Evolutionary conservation across 306 rosid species (phyloP), one percentile per base, ranked within the genome.

Genomic region (Nissolia schottii): DNA sequence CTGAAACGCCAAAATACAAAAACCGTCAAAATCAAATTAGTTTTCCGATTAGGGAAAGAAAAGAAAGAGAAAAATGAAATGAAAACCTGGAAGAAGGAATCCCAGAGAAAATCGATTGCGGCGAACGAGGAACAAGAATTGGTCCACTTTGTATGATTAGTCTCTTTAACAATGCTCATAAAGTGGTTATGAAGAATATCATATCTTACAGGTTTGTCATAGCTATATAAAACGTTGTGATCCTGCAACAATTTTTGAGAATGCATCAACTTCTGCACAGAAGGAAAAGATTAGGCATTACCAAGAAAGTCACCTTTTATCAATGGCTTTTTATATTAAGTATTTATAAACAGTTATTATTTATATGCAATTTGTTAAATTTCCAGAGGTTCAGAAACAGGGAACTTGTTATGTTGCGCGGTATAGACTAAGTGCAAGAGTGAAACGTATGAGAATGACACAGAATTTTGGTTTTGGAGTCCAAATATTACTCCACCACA

Each of bases 91-190:
- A 94, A 89, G 86, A 94, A 94, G 43, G 79, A 38, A 18, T 57
- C 97, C 99, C 97, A 94, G 23, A 94, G 93, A 71, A 94, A 94
- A 85, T 91, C 99, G 32, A 94, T 78, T 74, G 5, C 82, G 93
- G 56, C 99, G 97, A 46, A 79, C 88, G 79, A 94, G 96, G 62
- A 91, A 94, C 9, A 94, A 75, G 58, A 91, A 94, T 20, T 28
- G 3, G 15, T 31, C 27, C 20, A 55, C 20, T 14, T n/a, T 11
- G 59, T 32, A n/a, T 5, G 1, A 11, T 22, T 51, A 51, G 16
- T 53, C 59, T 3, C 27, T n/a, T 6, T 11, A 5, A 25, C 63
- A 25, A n/a, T 55, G 6, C 18, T 27, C 11, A 28, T 56, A 27
- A 29, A 29, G 31, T 22, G 18, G 43, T 29, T 16, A 58, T 31